Percentiles rank a stretch among this genome's conserved stretches.
phyloP scores from a whole-genome alignment of 1,139 yeast genomes.

The Pichia sp. region DNA sequence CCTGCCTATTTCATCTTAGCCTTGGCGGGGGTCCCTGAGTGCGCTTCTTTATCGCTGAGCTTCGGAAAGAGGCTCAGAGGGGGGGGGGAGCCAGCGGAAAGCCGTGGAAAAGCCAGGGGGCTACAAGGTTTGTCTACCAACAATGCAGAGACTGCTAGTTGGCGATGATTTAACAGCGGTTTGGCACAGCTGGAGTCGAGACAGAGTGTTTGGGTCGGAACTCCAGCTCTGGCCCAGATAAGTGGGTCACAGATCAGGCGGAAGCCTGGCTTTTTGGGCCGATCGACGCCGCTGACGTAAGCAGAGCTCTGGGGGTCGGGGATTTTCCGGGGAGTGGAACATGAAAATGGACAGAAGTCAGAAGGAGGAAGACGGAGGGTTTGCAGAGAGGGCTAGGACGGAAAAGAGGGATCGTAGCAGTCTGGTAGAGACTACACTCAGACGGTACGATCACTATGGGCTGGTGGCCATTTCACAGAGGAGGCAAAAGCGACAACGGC shows the following conservation, averaged over 20 bases:
- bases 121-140: background rate
- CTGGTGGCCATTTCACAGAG: constrained; percentile 27
- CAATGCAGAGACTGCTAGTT: too few relatives aligned
- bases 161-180: too few relatives aligned
- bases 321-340: background rate
- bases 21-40: too few relatives aligned
- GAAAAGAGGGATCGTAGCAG: background rate
- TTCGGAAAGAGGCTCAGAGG: background rate
- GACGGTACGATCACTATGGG: constrained; percentile 5
- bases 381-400: background rate
- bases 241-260: too few relatives aligned
- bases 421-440: background rate
- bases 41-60: background rate
- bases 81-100: background rate
- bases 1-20: too few relatives aligned
- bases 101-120: too few relatives aligned
- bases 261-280: background rate
- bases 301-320: background rate
- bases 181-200: too few relatives aligned
- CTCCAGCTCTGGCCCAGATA: too few relatives aligned
- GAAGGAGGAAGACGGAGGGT: background rate
- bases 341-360: background rate
- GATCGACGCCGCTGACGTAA: constrained; percentile 1
- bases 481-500: constrained; percentile 3
- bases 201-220: too few relatives aligned